Percentiles rank a stretch among this genome's conserved stretches.
Conservation (phyloP, 495 filamentous ascomycete genomes). For the Endocarpon pusillum region DNA sequence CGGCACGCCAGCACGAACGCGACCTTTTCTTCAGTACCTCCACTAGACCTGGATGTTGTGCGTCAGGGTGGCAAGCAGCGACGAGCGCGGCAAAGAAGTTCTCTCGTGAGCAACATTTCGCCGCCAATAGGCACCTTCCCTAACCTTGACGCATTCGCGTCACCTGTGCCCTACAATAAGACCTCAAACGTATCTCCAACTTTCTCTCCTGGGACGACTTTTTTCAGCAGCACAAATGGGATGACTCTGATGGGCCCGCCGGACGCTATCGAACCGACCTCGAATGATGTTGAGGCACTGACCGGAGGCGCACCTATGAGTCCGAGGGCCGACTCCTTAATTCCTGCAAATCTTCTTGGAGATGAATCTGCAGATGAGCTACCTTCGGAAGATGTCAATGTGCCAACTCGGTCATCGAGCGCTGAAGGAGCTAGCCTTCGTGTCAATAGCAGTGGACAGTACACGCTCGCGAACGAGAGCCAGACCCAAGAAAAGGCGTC, state of each 20-base stretch:
- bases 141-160: slow-evolving; percentile 19
- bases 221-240: slow-evolving; percentile 45
- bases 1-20: slow-evolving; percentile 26
- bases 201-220: slow-evolving; percentile 29
- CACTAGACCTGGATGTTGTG: slow-evolving; percentile 25
- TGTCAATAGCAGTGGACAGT: no score
- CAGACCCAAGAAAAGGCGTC: slow-evolving; percentile 44
- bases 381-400: no score
- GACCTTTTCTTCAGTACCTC: slow-evolving; percentile 23
- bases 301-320: slow-evolving; percentile 57
- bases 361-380: no score
- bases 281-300: slow-evolving; percentile 27
- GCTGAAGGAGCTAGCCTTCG: no score
- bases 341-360: slow-evolving; percentile 66
- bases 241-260: slow-evolving; percentile 25
- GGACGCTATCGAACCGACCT: slow-evolving; percentile 24
- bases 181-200: slow-evolving; percentile 30
- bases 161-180: slow-evolving; percentile 26
- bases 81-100: slow-evolving; percentile 30
- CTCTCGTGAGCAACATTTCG: slow-evolving; percentile 30
- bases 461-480: no score
- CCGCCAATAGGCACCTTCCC: slow-evolving; percentile 27
- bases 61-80: slow-evolving; percentile 25
- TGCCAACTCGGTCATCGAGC: no score
- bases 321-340: slow-evolving; percentile 57